A percentile compares a stretch with the other conserved stretches of the same genome.
Conservation (phyloP, 2,329 filamentous ascomycete species). For the Graphilbum sp. region DNA sequence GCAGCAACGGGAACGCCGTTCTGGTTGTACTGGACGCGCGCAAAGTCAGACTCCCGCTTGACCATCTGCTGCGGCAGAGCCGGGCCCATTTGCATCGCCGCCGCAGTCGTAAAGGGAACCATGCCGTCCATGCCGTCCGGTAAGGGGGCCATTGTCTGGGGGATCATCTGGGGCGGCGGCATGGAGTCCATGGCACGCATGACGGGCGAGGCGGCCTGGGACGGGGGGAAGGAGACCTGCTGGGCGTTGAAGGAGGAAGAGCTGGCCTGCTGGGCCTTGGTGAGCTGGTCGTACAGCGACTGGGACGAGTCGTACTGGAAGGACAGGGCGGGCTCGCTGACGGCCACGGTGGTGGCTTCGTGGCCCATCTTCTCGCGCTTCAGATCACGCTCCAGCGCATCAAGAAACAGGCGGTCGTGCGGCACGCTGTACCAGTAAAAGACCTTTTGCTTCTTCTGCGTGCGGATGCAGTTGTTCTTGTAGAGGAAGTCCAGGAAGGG, state of each 20-base stretch:
- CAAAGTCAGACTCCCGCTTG: constrained; percentile 80
- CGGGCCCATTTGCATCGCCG: constrained; percentile 53
- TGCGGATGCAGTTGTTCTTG: constrained; percentile 99
- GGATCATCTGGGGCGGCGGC: constrained; percentile 52
- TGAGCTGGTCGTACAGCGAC: constrained; percentile 97
- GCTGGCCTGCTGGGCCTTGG: constrained; percentile 97
- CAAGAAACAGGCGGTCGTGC: constrained; percentile 91
- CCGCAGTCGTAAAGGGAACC: constrained; percentile 38
- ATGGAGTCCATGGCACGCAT: constrained; percentile 86
- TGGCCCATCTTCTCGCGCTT: constrained; percentile 99
- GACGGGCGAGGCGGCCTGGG: constrained; percentile 74
- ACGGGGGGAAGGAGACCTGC: constrained; percentile 49
- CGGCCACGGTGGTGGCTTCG: constrained; percentile 89
- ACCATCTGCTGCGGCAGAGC: constrained; percentile 55
- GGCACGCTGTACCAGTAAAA: constrained; percentile 99
- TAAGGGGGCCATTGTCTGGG: constrained; percentile 36
- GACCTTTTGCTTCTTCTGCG: constrained; percentile 99
- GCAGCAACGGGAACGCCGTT: constrained; percentile 75
- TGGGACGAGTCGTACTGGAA: constrained; percentile 99
- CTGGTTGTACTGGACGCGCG: constrained; percentile 74
- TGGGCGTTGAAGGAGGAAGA: constrained; percentile 89
- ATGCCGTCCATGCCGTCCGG: constrained; percentile 55
- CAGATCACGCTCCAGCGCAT: constrained; percentile 89
- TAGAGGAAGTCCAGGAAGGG: constrained; percentile 96
- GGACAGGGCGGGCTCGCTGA: constrained; percentile 90